Evolutionary conservation across 1,284 basidiomycete genomes (phyloP).

Genomic region (Puccinia horiana): DNA sequence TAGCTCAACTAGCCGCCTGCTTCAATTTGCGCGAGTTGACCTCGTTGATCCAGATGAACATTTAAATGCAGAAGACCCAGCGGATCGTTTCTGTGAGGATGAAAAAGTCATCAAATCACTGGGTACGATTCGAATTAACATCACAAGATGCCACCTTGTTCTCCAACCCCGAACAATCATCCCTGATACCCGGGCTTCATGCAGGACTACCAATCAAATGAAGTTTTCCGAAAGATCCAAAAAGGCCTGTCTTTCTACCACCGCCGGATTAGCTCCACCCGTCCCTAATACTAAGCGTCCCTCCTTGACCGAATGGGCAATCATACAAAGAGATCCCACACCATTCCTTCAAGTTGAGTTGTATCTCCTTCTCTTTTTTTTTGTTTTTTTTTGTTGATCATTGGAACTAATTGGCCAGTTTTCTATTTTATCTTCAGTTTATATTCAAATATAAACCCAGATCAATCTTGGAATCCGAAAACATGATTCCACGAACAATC

Average conservation of each 20-base stretch:
- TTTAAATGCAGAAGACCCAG: not conserved
- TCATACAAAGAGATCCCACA: not conserved
- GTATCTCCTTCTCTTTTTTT: not conserved
- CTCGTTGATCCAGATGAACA: slow-evolving; percentile 27
- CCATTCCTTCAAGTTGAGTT: not conserved
- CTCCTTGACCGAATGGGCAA: not conserved
- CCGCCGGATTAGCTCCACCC: not conserved
- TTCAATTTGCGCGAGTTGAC: slow-evolving; percentile 1
- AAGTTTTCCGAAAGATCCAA: slow-evolving; percentile 20
- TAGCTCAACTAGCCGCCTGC: not conserved
- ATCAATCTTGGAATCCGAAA: slow-evolving; percentile 12
- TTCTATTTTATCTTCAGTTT: slow-evolving; percentile 5
- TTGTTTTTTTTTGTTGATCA: not conserved
- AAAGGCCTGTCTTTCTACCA: not conserved
- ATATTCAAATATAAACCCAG: slow-evolving; percentile 26
- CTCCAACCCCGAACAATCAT: not conserved
- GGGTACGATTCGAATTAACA: slow-evolving; percentile 2
- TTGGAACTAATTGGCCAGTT: not conserved
- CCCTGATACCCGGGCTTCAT: not conserved
- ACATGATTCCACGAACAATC: not conserved
- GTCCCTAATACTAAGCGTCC: not conserved
- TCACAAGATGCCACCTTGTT: not conserved
- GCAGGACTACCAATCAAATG: slow-evolving; percentile 30
- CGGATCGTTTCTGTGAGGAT: slow-evolving; percentile 1
- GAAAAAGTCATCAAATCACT: slow-evolving; percentile 28